Evolutionary conservation across 108 stramenopile species (phyloP).

Genomic region (Cyclotella cryptica): DNA sequence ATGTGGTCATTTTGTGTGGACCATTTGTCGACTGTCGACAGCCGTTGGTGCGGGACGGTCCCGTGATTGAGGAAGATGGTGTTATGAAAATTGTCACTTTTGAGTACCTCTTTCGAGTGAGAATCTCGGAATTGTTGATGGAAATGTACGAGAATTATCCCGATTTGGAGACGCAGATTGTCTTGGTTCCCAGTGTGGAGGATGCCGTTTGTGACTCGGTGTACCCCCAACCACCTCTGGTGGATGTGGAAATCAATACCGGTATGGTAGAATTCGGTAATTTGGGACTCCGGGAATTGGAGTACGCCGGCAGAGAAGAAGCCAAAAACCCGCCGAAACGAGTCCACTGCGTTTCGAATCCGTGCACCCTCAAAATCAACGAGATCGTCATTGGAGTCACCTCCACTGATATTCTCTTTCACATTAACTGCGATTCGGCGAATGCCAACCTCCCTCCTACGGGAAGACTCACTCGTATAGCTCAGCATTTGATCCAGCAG

Average conservation of each 20-base stretch:
- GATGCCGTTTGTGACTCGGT: conserved; percentile 94
- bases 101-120: conserved; percentile 84
- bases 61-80: conserved; percentile 34
- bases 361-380: conserved; percentile 88
- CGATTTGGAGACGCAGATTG: conserved; percentile 84
- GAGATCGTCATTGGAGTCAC: conserved; percentile 89
- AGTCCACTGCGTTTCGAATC: conserved; percentile 92
- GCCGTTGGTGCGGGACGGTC: conserved; percentile 44
- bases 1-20: conserved; percentile 93
- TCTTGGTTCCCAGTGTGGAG: conserved; percentile 92
- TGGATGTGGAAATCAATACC: background rate
- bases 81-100: conserved; percentile 63
- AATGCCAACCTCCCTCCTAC: conserved; percentile 75
- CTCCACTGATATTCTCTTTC: conserved; percentile 88
- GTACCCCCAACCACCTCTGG: conserved; percentile 62
- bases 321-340: conserved; percentile 38
- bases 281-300: conserved; percentile 68
- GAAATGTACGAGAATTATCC: conserved; percentile 57
- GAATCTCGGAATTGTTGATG: conserved; percentile 65
- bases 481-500: conserved; percentile 91
- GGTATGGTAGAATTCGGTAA: conserved; percentile 50
- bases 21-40: conserved; percentile 96
- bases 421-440: conserved; percentile 86
- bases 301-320: conserved; percentile 42
- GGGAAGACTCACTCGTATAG: conserved; percentile 83